Evolutionary conservation across 2,329 filamentous ascomycete species (phyloP).

Genomic region (Colletotrichum coccodes): DNA sequence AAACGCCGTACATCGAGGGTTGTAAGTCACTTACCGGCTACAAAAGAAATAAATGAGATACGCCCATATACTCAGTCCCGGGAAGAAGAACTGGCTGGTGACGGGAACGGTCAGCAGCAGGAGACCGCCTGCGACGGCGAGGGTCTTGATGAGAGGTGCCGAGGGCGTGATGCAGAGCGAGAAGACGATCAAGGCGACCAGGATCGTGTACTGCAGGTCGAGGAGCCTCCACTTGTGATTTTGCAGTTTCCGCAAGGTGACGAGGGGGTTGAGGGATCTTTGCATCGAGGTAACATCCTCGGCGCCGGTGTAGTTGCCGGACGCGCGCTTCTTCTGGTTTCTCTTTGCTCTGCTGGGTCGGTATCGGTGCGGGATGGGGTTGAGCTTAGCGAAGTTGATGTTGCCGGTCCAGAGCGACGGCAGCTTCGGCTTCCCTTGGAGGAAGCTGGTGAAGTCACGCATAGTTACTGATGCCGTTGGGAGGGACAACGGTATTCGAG

Average conservation of each 20-base stretch:
- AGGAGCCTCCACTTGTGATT: slow-evolving; percentile 83
- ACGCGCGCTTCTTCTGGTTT: slow-evolving; percentile 50
- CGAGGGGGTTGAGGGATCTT: slow-evolving; percentile 82
- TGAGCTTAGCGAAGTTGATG: slow-evolving; percentile 53
- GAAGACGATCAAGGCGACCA: slow-evolving; percentile 82
- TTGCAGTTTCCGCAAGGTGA: slow-evolving; percentile 80
- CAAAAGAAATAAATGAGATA: slow-evolving; percentile 94
- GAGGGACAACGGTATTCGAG: background rate
- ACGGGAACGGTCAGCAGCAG: slow-evolving; percentile 82
- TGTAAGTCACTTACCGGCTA: slow-evolving; percentile 76
- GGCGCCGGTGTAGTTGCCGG: slow-evolving; percentile 38
- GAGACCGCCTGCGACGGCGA: slow-evolving; percentile 73
- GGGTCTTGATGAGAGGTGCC: slow-evolving; percentile 81
- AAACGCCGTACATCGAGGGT: background rate
- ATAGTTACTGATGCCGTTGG: slow-evolving; percentile 36
- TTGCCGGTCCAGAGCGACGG: slow-evolving; percentile 52
- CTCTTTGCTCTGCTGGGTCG: slow-evolving; percentile 49
- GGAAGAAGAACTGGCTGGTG: slow-evolving; percentile 91
- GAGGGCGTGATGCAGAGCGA: slow-evolving; percentile 85
- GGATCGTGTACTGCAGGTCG: slow-evolving; percentile 85
- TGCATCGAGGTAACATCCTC: slow-evolving; percentile 80
- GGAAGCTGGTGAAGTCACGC: slow-evolving; percentile 49
- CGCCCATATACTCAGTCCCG: slow-evolving; percentile 83
- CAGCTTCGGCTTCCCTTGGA: slow-evolving; percentile 50
- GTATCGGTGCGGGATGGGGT: slow-evolving; percentile 53